Evolutionary conservation across 176 grass and related monocot genomes (phyloP), one percentile per base, ranked within the genome.

Genomic region (Cenchrus purpureus): DNA sequence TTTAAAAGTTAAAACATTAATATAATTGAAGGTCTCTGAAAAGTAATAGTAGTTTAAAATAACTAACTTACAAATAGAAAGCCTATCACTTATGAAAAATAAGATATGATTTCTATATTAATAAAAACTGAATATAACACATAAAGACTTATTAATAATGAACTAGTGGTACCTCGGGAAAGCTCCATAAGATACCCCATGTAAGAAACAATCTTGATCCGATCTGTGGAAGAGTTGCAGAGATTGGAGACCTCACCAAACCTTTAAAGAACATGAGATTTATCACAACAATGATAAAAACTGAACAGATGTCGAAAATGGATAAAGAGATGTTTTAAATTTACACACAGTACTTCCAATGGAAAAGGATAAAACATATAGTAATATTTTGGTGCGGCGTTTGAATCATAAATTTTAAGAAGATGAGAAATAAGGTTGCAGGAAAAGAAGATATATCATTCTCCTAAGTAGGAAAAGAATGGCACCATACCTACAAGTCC

Each of bases 181-280:
- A 88, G 43, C 89, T 91, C 76, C 77, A 91, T 46, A 91, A 49
- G 63, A 91, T 7, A 8, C 85, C 89, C 84, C 89, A 90, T 0
- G 89, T 90, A 45, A 90, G 80, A 48, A 90, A 87, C 68, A 90
- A n/a, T 3, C 89, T 84, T 0, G 89, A 91, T 51, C 89, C 85
- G 71, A 91, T 91, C 12, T 91, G 89, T 65, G 89, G 89, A 84
- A 87, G 70, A 34, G 85, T 91, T 50, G 85, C 89, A 12, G 85
- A 58, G 16, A 90, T 32, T 0, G 89, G 89, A 90, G 89, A 90
- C 44, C 89, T 79, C 61, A 87, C 89, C 80, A 90, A 48, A 0
- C 89, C 89, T 90, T 76, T 11, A 49, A 65, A 86, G 8, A 37
- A 60, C 17, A 43, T 8, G 7, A 61, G 37, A 6, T 20, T 76